These are phyloP conservation scores for Leucocoprinus sp. DNA, from an alignment of 768 basidiomycete species.

Conservation along the genomic window DNA sequence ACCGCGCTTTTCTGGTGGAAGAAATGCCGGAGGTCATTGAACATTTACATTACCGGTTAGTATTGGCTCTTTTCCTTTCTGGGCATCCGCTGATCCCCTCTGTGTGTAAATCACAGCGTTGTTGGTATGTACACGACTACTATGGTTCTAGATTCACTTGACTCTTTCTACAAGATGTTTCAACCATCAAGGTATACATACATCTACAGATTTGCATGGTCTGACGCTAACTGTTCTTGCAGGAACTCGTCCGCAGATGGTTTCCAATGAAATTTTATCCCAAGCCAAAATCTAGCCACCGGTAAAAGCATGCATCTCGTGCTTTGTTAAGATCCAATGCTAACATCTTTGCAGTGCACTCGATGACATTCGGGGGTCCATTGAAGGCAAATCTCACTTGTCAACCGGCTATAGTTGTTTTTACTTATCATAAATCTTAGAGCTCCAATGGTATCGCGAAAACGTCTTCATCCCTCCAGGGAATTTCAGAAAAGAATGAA, in stretches of 20 bases:
- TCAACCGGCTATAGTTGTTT: not conserved
- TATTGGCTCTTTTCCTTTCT: not conserved
- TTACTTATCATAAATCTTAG: constrained; percentile 25
- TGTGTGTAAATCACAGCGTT: constrained; percentile 34
- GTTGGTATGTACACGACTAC: constrained; percentile 44
- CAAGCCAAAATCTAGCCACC: constrained; percentile 36
- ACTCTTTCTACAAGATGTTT: constrained; percentile 53
- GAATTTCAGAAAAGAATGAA: not conserved
- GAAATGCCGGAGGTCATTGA: constrained; percentile 78
- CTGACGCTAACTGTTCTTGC: not conserved
- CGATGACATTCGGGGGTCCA: constrained; percentile 74
- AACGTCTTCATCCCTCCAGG: constrained; percentile 51
- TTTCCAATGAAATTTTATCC: constrained; percentile 33
- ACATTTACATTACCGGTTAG: constrained; percentile 74
- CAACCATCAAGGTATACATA: constrained; percentile 63
- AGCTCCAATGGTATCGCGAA: constrained; percentile 72
- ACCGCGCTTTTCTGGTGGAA: constrained; percentile 60
- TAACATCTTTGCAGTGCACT: constrained; percentile 46
- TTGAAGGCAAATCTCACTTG: too few species aligned
- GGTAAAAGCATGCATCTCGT: constrained; percentile 31
- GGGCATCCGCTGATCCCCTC: not conserved
- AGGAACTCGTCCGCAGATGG: constrained; percentile 77
- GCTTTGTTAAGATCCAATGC: not conserved
- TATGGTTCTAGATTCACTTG: not conserved
- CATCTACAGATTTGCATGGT: not conserved